Evolutionary conservation across 495 filamentous ascomycete genomes (phyloP).

Genomic region (Podospora conica): DNA sequence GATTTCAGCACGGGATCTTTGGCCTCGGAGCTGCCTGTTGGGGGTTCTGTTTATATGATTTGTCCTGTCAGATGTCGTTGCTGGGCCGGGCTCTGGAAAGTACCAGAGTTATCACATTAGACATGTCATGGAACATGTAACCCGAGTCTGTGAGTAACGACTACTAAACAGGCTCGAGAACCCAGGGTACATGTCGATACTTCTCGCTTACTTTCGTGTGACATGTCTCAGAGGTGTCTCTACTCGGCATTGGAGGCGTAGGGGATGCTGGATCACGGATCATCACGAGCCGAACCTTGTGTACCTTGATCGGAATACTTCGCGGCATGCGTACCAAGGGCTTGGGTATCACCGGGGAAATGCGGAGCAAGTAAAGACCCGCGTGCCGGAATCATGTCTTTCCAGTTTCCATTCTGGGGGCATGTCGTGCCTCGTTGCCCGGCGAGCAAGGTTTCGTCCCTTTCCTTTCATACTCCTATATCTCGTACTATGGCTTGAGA

Average conservation of each 20-base stretch:
- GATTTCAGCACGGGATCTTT: background rate
- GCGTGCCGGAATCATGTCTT: background rate
- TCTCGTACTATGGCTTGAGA: background rate
- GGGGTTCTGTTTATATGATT: too few species aligned
- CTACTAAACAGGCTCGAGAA: background rate
- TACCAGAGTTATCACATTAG: too few species aligned
- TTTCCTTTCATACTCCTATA: background rate
- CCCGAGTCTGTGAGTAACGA: background rate
- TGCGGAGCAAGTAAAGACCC: background rate
- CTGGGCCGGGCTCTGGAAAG: too few species aligned
- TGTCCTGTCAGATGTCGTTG: too few species aligned
- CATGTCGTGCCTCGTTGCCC: too few species aligned
- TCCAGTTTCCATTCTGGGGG: too few species aligned
- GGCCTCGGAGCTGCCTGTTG: background rate
- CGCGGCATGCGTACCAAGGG: background rate
- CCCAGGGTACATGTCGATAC: background rate
- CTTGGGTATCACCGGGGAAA: background rate
- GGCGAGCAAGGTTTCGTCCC: too few species aligned
- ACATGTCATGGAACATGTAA: background rate
- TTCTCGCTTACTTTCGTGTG: background rate
- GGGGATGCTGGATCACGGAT: background rate
- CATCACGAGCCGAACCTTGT: background rate
- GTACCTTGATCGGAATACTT: background rate
- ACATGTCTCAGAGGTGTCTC: background rate
- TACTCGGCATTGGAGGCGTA: background rate